phyloP scores from a whole-genome alignment of 2,329 filamentous ascomycete genomes.

The Colletotrichum lindemuthianum region DNA sequence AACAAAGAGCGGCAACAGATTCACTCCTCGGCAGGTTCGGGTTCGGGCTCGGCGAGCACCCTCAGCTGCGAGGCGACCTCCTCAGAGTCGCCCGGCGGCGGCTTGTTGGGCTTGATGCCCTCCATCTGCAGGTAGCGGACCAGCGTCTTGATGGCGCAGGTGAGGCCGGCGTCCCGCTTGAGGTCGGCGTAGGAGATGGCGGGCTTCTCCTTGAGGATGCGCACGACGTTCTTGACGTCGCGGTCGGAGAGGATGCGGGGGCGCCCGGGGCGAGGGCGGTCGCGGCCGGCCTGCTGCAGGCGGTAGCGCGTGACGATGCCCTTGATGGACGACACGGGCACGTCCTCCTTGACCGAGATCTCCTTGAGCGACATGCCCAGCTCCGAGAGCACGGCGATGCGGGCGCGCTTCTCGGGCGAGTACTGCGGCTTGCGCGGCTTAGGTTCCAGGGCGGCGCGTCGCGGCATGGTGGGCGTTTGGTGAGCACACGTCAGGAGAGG shows the following conservation, averaged over 20 bases:
- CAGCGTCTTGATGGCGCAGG: constrained; percentile 33
- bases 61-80: constrained; percentile 31
- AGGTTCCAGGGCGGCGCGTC: constrained; percentile 32
- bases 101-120: constrained; percentile 35
- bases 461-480: constrained; percentile 19
- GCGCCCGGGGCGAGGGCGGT: constrained; percentile 30
- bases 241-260: constrained; percentile 33
- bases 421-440: constrained; percentile 36
- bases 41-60: constrained; percentile 25
- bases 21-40: constrained; percentile 26
- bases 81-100: constrained; percentile 32
- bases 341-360: constrained; percentile 35
- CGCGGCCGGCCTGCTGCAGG: constrained; percentile 34
- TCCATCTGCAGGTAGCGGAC: constrained; percentile 34
- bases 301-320: constrained; percentile 35
- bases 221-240: constrained; percentile 33
- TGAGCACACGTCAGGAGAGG: not conserved
- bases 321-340: constrained; percentile 35
- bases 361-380: constrained; percentile 36
- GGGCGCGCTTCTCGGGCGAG: constrained; percentile 34
- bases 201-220: constrained; percentile 35
- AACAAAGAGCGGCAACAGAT: not conserved
- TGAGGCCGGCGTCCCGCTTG: constrained; percentile 29
- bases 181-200: constrained; percentile 30
- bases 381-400: constrained; percentile 34